A percentile compares a stretch with the other conserved stretches of the same genome.
Conservation (phyloP, 257 asterid species). For the Solanum clarkiae region DNA sequence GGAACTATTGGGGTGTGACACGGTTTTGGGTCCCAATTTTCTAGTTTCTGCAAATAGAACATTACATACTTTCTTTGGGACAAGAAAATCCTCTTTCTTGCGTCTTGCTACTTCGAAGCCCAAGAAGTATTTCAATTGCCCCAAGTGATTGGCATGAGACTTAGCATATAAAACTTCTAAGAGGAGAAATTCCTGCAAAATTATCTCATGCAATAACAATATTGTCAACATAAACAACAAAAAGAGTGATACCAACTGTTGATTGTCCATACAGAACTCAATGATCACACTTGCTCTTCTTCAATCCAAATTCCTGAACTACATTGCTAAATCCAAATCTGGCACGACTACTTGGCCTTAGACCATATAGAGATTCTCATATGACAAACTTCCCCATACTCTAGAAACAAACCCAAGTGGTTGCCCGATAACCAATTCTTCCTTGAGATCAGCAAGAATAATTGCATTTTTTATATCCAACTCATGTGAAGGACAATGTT, state of each 20-base stretch:
- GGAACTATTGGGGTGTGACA: not conserved
- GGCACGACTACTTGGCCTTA: no score
- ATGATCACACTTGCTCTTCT: not conserved
- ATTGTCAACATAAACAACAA: not conserved
- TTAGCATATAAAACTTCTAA: not conserved
- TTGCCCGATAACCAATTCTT: not conserved
- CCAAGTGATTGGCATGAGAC: not conserved
- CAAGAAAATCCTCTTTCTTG: not conserved
- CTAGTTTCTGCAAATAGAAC: not conserved
- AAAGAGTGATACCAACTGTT: not conserved
- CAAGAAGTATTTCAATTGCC: not conserved
- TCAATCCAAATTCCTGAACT: not conserved
- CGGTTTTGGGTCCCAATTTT: not conserved
- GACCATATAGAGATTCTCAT: not conserved
- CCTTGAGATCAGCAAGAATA: not conserved
- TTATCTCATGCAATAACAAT: not conserved
- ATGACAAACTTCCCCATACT: not conserved
- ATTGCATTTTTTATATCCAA: not conserved
- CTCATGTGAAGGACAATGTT: not conserved
- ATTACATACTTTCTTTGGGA: not conserved
- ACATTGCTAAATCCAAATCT: not conserved
- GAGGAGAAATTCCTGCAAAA: not conserved
- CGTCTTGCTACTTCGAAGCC: not conserved
- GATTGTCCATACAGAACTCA: not conserved
- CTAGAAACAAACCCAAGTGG: not conserved